Conservation (phyloP, 495 filamentous ascomycete genomes). For the Viridothelium virens region DNA sequence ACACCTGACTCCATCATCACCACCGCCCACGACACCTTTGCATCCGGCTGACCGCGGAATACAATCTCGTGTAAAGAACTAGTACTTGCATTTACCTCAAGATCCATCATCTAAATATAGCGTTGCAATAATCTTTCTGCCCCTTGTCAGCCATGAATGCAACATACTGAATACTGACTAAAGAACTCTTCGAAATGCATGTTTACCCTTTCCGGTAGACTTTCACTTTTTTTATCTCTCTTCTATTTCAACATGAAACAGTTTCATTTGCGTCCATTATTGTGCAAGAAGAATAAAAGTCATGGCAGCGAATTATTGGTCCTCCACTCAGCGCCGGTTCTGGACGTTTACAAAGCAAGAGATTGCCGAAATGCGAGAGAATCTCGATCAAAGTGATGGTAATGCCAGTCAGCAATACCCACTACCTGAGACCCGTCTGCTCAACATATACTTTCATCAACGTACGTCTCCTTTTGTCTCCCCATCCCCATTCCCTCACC, state of each 20-base stretch:
- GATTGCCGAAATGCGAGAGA: conserved; percentile 61
- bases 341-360: conserved; percentile 85
- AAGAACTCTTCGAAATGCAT: no score
- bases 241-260: background rate
- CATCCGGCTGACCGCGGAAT: no score
- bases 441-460: conserved; percentile 88
- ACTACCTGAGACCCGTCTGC: conserved; percentile 68
- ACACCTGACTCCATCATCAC: no score
- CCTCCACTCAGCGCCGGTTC: conserved; percentile 76
- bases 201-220: background rate
- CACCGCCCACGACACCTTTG: no score
- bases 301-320: conserved; percentile 98
- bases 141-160: no score
- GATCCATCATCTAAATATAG: no score
- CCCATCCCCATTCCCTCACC: background rate
- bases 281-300: conserved; percentile 5
- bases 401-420: conserved; percentile 59
- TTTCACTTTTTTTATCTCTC: background rate
- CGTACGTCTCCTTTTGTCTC: conserved; percentile 46
- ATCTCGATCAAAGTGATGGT: conserved; percentile 61
- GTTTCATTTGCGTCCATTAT: background rate
- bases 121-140: no score
- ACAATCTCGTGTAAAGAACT: no score
- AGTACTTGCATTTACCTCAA: no score
- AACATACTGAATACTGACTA: no score